Evolutionary conservation across 345 rosid species (phyloP).

Genomic region (Salix koriyanagi): DNA sequence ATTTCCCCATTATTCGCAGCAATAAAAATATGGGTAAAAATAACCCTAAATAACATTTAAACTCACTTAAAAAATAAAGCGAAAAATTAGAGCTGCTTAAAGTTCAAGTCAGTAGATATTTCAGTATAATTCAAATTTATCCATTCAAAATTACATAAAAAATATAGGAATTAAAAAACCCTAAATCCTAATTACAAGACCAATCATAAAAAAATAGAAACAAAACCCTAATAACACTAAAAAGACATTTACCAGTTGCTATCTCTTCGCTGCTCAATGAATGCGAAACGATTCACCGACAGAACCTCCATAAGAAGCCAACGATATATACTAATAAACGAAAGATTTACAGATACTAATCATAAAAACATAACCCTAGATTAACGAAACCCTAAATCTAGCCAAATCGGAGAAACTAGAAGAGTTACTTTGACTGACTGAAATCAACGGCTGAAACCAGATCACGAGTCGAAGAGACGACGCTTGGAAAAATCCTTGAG

Average conservation of each 20-base stretch:
- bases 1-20: no score
- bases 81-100: no score
- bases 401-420: background rate
- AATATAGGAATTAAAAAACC: background rate
- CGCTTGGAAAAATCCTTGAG: background rate
- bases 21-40: no score
- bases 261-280: background rate
- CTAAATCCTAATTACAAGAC: slow-evolving; percentile 1
- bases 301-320: background rate
- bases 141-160: background rate
- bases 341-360: background rate
- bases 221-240: background rate
- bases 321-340: background rate
- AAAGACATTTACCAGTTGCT: slow-evolving; percentile 3
- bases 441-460: background rate
- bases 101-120: no score
- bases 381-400: background rate
- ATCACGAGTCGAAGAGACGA: background rate
- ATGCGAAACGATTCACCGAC: background rate
- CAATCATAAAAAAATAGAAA: background rate
- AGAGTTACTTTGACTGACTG: background rate
- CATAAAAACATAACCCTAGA: background rate
- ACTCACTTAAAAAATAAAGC: no score
- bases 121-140: no score
- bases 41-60: no score